These are phyloP conservation scores for Diaporthe sp. DNA, from an alignment of 2,329 filamentous ascomycete genomes.

Conservation along the genomic window DNA sequence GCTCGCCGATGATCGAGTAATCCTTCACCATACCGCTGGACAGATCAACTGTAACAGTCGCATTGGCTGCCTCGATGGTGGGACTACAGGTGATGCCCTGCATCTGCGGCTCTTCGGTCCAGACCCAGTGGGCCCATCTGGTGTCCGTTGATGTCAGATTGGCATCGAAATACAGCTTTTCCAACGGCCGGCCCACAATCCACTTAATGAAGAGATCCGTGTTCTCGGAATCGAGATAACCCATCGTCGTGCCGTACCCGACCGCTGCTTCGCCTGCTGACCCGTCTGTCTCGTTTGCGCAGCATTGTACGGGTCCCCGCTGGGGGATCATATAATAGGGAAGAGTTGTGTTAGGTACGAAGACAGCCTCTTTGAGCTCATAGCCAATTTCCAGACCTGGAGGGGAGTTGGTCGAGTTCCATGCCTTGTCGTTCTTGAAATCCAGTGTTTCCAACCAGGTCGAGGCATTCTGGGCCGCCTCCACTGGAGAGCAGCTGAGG, in stretches of 20 bases:
- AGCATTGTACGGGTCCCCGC: slow-evolving; percentile 1
- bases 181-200: not conserved
- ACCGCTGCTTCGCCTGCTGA: not conserved
- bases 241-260: not conserved
- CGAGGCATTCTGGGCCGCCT: not conserved
- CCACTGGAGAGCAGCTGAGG: not conserved
- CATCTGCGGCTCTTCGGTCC: not conserved
- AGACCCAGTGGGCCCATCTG: not conserved
- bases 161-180: not conserved
- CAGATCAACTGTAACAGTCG: not conserved
- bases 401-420: not conserved
- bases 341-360: not conserved
- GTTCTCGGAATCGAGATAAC: not conserved
- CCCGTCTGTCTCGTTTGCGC: slow-evolving; percentile 11
- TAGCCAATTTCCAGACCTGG: not conserved
- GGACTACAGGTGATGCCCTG: not conserved
- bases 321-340: not conserved
- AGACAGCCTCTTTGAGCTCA: not conserved
- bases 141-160: not conserved
- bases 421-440: not conserved
- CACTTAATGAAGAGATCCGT: not conserved
- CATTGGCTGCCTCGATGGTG: not conserved
- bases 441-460: not conserved
- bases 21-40: not conserved
- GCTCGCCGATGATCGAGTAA: not conserved